Percentiles rank a stretch among this genome's conserved stretches.
Conservation (phyloP, 805 yeast genomes). For the Kuraishia cidri region DNA sequence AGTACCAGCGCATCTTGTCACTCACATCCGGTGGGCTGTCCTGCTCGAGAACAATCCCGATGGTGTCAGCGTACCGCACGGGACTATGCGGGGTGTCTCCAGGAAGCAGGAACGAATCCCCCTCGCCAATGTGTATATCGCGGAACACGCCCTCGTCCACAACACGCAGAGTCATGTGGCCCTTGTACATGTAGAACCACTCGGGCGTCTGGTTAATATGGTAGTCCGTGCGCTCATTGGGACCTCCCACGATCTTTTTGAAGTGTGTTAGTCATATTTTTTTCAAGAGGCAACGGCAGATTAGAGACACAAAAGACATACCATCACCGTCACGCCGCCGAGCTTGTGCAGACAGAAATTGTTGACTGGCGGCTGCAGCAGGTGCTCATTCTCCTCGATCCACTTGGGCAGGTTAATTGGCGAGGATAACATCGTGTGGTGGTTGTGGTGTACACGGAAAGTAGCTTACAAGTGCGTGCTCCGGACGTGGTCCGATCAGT, state of each 20-base stretch:
- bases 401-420: slow-evolving; percentile 78
- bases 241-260: slow-evolving; percentile 84
- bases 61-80: slow-evolving; percentile 74
- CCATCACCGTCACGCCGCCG: slow-evolving; percentile 93
- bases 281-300: background rate
- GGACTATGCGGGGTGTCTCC: slow-evolving; percentile 86
- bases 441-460: no score
- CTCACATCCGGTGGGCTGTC: slow-evolving; percentile 67
- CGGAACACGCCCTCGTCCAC: slow-evolving; percentile 72
- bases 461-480: no score
- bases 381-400: slow-evolving; percentile 67
- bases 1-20: slow-evolving; percentile 86
- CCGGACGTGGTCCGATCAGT: no score
- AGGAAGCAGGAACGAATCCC: slow-evolving; percentile 84
- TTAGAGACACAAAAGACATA: no score
- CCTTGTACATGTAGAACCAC: slow-evolving; percentile 84
- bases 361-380: slow-evolving; percentile 87
- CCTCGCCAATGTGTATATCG: slow-evolving; percentile 71
- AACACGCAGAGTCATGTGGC: slow-evolving; percentile 75
- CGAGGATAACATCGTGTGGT: slow-evolving; percentile 33
- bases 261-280: background rate
- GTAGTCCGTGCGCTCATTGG: slow-evolving; percentile 88
- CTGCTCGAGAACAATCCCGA: slow-evolving; percentile 89
- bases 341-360: slow-evolving; percentile 81
- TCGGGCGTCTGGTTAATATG: slow-evolving; percentile 94